Base-by-base conservation (phyloP, 768 basidiomycete species). In the Xanthoconium stramineum region DNA sequence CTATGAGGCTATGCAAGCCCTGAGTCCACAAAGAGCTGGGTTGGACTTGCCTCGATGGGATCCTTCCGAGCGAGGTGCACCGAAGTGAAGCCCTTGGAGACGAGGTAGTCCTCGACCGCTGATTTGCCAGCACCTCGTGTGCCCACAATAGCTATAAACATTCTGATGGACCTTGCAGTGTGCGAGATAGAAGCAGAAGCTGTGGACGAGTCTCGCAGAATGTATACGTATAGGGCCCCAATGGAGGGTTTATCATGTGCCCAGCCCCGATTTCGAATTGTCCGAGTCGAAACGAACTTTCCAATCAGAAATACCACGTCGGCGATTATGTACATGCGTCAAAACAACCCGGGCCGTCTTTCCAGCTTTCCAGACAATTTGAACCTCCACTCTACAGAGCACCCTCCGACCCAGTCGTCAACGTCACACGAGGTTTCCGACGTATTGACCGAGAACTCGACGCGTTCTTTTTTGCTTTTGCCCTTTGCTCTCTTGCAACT, bases 141-240 rank as follows among this genome's bases (percentile, higher is more conserved):
- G 44, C 87, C 88, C 47, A 86, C 73, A 48, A 89, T 80, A 29
- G 85, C 82, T 61, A 89, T 78, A 69, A 89, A 82, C 87, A 89
- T 89, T 55, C 52, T 37, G 8, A 30, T 46, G 37, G 35, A 58
- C 24, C 2, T 6, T 15, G 38, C 19, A 47, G 17, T 15, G 15
- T 5, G 45, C 17, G 43, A 37, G 24, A 50, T 36, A 35, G n/a
- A 15, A 36, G 24, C 11, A 48, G 47, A 46, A 28, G 40, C 47
- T 50, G 38, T 39, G 45, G 20, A 39, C 11, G 39, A 15, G 8
- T 6, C 36, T 37, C 24, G 24, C 24, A 24, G 24, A 24, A 24
- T 2, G 24, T 2, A 24, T 24, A 24, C 24, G 24, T 24, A 24
- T 24, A 24, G 24, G 24, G 24, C 24, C 24, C n/a, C n/a, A n/a